Percentiles rank a stretch among this genome's conserved stretches.
These are phyloP conservation scores for Hyaloperonospora brassicae DNA, from an alignment of 352 stramenopile genomes.

Conservation along the genomic window DNA sequence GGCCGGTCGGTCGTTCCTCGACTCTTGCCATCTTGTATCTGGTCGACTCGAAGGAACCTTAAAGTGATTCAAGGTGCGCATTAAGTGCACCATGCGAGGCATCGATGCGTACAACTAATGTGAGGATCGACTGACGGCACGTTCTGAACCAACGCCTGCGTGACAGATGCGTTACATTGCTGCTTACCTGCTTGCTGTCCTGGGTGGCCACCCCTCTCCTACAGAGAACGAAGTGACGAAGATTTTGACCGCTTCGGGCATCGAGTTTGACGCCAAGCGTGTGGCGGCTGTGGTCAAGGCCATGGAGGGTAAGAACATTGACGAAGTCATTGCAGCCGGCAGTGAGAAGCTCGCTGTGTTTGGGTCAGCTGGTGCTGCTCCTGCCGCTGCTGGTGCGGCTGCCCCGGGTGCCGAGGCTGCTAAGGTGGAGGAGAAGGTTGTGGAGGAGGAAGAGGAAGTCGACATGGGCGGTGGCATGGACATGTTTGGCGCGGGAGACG, in stretches of 20 bases:
- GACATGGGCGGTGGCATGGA: constrained; percentile 82
- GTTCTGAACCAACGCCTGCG: not conserved
- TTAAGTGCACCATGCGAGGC: not conserved
- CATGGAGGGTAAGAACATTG: constrained; percentile 75
- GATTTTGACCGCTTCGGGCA: constrained; percentile 87
- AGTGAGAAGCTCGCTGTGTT: constrained; percentile 80
- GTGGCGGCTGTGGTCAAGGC: constrained; percentile 69
- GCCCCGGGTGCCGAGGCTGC: constrained; percentile 38
- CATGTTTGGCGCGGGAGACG: constrained; percentile 78
- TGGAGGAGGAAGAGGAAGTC: constrained; percentile 81
- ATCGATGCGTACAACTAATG: not conserved
- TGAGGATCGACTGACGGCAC: not conserved
- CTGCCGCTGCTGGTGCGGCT: constrained; percentile 40
- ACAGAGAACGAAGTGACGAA: constrained; percentile 86
- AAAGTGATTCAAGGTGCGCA: constrained; percentile 88
- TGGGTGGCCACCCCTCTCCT: constrained; percentile 88
- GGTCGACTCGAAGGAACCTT: constrained; percentile 82
- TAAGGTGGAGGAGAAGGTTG: constrained; percentile 56
- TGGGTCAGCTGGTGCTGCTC: constrained; percentile 49
- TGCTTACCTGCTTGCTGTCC: constrained; percentile 93
- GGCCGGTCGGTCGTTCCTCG: not conserved
- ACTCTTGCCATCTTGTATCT: constrained; percentile 80
- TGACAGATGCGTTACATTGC: constrained; percentile 94
- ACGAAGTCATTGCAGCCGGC: constrained; percentile 77
- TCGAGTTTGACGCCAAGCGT: constrained; percentile 77